These are phyloP conservation scores for Lepiota subincarnata DNA, from an alignment of 768 basidiomycete species.

Conservation along the genomic window DNA sequence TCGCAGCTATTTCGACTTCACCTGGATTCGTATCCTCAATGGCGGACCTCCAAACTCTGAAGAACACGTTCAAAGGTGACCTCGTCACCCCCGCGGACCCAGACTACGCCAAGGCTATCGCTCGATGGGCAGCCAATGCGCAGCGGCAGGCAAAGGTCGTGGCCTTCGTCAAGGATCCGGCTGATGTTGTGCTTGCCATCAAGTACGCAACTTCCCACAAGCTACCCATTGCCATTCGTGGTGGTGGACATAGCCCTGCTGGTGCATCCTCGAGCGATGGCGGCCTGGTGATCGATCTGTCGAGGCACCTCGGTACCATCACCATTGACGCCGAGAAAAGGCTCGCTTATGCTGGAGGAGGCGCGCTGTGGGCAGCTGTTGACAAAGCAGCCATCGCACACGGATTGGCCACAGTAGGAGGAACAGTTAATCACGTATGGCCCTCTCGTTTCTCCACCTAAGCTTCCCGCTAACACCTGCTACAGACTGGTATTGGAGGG, in stretches of 20 bases:
- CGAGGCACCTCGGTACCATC: slow-evolving; percentile 33
- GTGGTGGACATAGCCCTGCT: slow-evolving; percentile 42
- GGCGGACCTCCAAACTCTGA: no score
- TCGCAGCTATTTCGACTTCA: no score
- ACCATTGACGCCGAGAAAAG: slow-evolving; percentile 32
- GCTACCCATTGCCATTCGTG: slow-evolving; percentile 36
- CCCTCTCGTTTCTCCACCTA: neutral
- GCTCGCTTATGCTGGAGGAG: slow-evolving; percentile 39
- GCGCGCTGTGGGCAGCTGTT: slow-evolving; percentile 40
- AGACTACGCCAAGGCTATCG: slow-evolving; percentile 32
- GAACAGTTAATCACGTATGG: slow-evolving; percentile 44
- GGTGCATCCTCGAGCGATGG: slow-evolving; percentile 40
- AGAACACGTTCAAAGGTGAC: slow-evolving; percentile 34
- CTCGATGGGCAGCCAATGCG: slow-evolving; percentile 41
- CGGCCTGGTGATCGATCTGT: slow-evolving; percentile 47
- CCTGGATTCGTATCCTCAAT: no score
- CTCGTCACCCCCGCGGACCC: slow-evolving; percentile 31
- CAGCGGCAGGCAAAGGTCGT: slow-evolving; percentile 36
- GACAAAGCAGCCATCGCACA: slow-evolving; percentile 38
- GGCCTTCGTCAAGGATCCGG: slow-evolving; percentile 35
- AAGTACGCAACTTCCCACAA: slow-evolving; percentile 28
- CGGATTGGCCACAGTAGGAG: slow-evolving; percentile 43
- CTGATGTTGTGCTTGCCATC: slow-evolving; percentile 35
- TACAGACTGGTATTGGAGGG: slow-evolving; percentile 47
- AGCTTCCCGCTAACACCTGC: neutral